A percentile compares a stretch with the other conserved stretches of the same genome.
Conservation (phyloP, 352 stramenopile genomes). For the Phytophthora cryptogea region DNA sequence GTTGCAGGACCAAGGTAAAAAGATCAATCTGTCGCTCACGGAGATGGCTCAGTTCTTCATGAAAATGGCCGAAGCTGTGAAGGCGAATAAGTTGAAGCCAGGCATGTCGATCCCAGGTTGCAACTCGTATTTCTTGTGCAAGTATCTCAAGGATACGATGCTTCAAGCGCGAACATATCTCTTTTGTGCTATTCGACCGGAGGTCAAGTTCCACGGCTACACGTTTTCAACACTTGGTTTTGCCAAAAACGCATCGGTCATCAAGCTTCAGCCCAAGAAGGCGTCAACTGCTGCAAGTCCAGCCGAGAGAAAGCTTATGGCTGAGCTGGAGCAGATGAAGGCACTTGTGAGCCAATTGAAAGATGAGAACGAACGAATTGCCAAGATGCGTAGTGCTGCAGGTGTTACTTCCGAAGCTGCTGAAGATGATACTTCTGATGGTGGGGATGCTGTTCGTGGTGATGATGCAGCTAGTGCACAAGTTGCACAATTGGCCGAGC, state of each 20-base stretch:
- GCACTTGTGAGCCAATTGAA: constrained; percentile 81
- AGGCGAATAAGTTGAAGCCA: constrained; percentile 94
- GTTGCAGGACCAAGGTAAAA: constrained; percentile 95
- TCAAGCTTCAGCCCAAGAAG: constrained; percentile 96
- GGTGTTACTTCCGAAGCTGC: constrained; percentile 18
- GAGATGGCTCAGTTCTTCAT: constrained; percentile 98
- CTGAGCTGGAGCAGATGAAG: constrained; percentile 95
- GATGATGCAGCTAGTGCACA: constrained; percentile 33
- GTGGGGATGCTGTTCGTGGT: constrained; percentile 24
- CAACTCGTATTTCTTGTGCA: constrained; percentile 96
- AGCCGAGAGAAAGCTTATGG: constrained; percentile 94
- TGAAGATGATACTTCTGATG: constrained; percentile 3
- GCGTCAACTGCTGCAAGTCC: constrained; percentile 87
- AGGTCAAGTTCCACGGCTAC: constrained; percentile 93
- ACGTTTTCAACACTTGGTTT: constrained; percentile 95
- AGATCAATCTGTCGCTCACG: constrained; percentile 95
- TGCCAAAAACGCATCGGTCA: constrained; percentile 93
- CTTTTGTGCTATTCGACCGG: constrained; percentile 93
- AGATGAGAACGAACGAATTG: constrained; percentile 82
- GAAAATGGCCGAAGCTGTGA: constrained; percentile 95
- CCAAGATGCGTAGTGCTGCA: constrained; percentile 45
- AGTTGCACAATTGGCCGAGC: constrained; percentile 64
- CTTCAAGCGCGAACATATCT: constrained; percentile 93
- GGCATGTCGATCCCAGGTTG: constrained; percentile 93
- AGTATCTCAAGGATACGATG: constrained; percentile 97